Evolutionary conservation across 2,329 filamentous ascomycete genomes (phyloP).

Genomic region (Colletotrichum liaoningense): DNA sequence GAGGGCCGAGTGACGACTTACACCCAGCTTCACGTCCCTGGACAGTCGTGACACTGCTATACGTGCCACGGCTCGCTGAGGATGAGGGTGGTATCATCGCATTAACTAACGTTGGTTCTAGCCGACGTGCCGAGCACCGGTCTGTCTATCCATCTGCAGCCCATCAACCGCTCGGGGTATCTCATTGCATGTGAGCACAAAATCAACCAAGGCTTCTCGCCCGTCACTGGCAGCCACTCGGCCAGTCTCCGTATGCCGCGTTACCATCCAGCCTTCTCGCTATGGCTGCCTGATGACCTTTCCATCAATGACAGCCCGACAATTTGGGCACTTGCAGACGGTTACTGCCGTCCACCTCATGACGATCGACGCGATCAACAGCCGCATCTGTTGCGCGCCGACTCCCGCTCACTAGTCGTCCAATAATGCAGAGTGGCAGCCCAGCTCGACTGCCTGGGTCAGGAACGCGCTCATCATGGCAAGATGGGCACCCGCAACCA

Average conservation of each 20-base stretch:
- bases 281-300: constrained; percentile 8
- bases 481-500: not conserved
- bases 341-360: constrained; percentile 20
- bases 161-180: constrained; percentile 27
- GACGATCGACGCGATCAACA: constrained; percentile 32
- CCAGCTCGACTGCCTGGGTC: constrained; percentile 15
- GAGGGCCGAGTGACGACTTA: constrained; percentile 2
- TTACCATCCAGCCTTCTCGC: not conserved
- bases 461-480: constrained; percentile 21
- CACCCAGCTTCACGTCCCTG: not conserved
- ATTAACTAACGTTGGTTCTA: constrained; percentile 27
- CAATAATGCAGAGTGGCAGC: constrained; percentile 17
- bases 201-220: constrained; percentile 7
- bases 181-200: constrained; percentile 33
- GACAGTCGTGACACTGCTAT: not conserved
- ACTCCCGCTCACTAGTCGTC: constrained; percentile 13
- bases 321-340: constrained; percentile 16
- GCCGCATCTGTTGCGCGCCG: constrained; percentile 20
- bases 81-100: constrained; percentile 1
- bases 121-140: constrained; percentile 19
- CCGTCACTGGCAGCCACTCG: constrained; percentile 23
- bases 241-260: constrained; percentile 7
- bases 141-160: constrained; percentile 17
- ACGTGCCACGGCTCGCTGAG: not conserved
- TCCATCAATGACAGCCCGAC: constrained; percentile 10